These are phyloP conservation scores for Sporothrix sp. DNA, from an alignment of 2,329 filamentous ascomycete species.

Conservation along the genomic window DNA sequence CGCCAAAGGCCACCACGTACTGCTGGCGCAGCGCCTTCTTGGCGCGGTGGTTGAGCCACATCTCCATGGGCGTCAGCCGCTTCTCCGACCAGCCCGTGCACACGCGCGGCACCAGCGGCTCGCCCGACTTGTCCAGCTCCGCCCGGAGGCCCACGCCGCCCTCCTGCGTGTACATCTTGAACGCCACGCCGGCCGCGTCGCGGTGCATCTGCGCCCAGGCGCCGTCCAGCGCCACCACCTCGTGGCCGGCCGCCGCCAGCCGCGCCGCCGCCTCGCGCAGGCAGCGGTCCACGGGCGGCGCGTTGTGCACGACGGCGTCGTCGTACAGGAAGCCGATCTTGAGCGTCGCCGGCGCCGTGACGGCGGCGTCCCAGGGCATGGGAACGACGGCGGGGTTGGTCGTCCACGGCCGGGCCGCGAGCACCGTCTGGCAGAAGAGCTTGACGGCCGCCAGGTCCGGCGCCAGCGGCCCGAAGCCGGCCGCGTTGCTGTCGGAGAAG, in stretches of 20 bases:
- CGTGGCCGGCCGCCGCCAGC: neutral
- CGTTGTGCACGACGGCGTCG: conserved; percentile 1
- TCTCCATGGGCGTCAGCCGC: neutral
- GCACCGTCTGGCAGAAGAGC: conserved; percentile 4
- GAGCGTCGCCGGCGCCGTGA: neutral
- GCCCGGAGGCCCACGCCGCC: conserved; percentile 1
- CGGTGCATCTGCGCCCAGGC: neutral
- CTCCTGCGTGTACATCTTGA: conserved; percentile 7
- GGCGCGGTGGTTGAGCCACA: neutral
- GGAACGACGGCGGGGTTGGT: conserved; percentile 10
- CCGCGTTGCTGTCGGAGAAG: neutral
- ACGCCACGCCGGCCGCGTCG: neutral
- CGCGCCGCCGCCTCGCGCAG: neutral
- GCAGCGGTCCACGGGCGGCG: neutral
- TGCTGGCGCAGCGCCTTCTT: neutral
- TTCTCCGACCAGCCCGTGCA: neutral
- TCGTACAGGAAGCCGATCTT: conserved; percentile 2
- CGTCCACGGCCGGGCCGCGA: conserved; percentile 11
- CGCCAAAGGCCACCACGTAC: neutral
- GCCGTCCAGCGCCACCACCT: neutral
- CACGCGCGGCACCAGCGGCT: conserved; percentile 1
- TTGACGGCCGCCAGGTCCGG: neutral
- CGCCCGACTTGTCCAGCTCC: neutral
- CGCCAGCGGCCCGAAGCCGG: neutral
- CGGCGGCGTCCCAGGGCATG: conserved; percentile 1